Base-by-base conservation (phyloP, 73 alveolate species). In the Durusdinium trenchii region DNA sequence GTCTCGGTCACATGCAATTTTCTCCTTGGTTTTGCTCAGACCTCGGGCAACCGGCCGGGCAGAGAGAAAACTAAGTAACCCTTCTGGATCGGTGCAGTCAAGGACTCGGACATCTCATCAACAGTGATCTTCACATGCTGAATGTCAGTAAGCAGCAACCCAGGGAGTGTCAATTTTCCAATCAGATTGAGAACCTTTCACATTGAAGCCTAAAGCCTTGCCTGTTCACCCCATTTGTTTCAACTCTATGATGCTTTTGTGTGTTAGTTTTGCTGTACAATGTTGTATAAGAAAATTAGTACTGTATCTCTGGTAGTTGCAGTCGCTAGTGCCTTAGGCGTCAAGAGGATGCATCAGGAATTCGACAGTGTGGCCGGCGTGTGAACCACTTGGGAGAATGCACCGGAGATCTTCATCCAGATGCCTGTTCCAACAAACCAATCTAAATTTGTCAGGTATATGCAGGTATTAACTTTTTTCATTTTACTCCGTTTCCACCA, bases 1-100 rank as follows among this genome's bases (percentile, higher is more conserved):
- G 86, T 90, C 96, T 18, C 85, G 96, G 36, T 90, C 96, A 5
- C 96, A 90, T 43, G 96, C 96, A 28, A 90, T 90, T 73, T 90
- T 90, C 52, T 90, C 96, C 48, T 67, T 90, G 86, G 42, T 90
- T 50, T 30, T 90, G 96, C 76, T 10, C 64, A 48, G 42, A 38
- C 76, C 62, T 45, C 57, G 38, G 62, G 12, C 40, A 14, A 36
- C 30, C 51, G 3, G 48, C 9, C 38, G 52, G 48, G 84, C n/a
- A n/a, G n/a, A n/a, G n/a, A n/a, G n/a, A n/a, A n/a, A n/a, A n/a
- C n/a, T n/a, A n/a, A n/a, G n/a, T n/a, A n/a, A n/a, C n/a, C n/a
- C n/a, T n/a, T n/a, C n/a, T n/a, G n/a, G n/a, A n/a, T n/a, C n/a
- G n/a, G n/a, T n/a, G n/a, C n/a, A n/a, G n/a, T n/a, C n/a, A n/a